Evolutionary conservation across 1,284 basidiomycete species (phyloP).

Genomic region (Ustilago vetiveriae): DNA sequence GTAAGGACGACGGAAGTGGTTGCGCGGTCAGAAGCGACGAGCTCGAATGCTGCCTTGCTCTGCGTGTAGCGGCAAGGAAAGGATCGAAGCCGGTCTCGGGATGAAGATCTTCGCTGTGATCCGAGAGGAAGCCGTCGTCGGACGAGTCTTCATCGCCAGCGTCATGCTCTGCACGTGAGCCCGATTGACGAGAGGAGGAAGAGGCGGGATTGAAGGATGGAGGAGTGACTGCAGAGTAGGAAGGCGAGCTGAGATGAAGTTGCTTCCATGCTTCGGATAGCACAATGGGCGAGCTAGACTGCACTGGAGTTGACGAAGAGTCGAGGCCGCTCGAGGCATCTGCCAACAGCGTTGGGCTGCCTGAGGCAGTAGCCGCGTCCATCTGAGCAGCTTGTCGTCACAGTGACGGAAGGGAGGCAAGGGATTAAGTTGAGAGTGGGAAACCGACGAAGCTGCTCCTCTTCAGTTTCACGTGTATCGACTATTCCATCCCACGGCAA

Average conservation of each 20-base stretch:
- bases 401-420: neutral
- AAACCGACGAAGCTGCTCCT: too few species aligned
- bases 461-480: too few species aligned
- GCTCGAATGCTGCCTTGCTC: constrained; percentile 27
- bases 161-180: neutral
- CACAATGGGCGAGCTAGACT: constrained; percentile 28
- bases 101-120: constrained; percentile 39
- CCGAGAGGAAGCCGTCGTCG: constrained; percentile 42
- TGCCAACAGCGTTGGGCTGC: neutral
- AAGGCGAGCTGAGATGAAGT: constrained; percentile 28
- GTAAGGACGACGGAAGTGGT: neutral
- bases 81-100: constrained; percentile 49
- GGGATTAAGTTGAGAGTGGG: too few species aligned
- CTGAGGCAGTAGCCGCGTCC: neutral
- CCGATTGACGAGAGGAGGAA: neutral
- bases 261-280: constrained; percentile 44
- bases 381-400: constrained; percentile 2
- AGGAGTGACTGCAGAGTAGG: constrained; percentile 7
- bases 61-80: constrained; percentile 35
- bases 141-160: constrained; percentile 33
- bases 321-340: constrained; percentile 1
- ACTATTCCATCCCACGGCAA: too few species aligned
- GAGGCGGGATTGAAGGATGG: constrained; percentile 3
- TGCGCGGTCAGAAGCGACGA: constrained; percentile 16
- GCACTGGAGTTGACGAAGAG: constrained; percentile 5